Conservation (phyloP, 2,329 filamentous ascomycete genomes). For the Reticulascus tulasneorum region DNA sequence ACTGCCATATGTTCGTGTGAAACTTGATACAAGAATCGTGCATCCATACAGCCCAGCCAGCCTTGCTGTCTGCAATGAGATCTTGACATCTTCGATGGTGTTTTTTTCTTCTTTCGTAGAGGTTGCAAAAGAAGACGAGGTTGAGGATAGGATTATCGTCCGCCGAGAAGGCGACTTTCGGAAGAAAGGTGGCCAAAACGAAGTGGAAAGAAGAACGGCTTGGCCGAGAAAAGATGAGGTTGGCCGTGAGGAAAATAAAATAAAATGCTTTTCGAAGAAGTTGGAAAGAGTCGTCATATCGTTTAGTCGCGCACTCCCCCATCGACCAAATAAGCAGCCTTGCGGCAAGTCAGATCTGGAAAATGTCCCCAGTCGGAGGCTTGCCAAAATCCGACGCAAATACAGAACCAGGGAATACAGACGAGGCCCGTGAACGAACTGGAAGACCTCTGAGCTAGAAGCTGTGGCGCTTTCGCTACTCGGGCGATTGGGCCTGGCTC, state of each 20-base stretch:
- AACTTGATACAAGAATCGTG: slow-evolving; percentile 7
- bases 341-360: slow-evolving; percentile 61
- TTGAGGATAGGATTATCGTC: no score
- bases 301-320: slow-evolving; percentile 36
- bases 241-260: background rate
- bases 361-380: slow-evolving; percentile 40
- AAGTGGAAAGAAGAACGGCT: no score
- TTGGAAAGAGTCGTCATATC: slow-evolving; percentile 29
- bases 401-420: slow-evolving; percentile 27
- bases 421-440: background rate
- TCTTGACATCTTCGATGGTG: no score
- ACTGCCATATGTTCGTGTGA: slow-evolving; percentile 11
- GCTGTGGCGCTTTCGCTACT: slow-evolving; percentile 34
- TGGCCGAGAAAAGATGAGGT: background rate
- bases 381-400: slow-evolving; percentile 48
- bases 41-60: no score
- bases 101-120: no score
- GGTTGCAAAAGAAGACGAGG: no score
- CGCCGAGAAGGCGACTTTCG: no score
- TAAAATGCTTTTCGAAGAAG: slow-evolving; percentile 1
- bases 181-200: no score
- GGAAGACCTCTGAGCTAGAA: background rate
- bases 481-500: slow-evolving; percentile 64
- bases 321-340: slow-evolving; percentile 51
- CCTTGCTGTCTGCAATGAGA: no score